These are phyloP conservation scores for Strobilomyces confusus DNA, from an alignment of 768 basidiomycete genomes.

Conservation along the genomic window DNA sequence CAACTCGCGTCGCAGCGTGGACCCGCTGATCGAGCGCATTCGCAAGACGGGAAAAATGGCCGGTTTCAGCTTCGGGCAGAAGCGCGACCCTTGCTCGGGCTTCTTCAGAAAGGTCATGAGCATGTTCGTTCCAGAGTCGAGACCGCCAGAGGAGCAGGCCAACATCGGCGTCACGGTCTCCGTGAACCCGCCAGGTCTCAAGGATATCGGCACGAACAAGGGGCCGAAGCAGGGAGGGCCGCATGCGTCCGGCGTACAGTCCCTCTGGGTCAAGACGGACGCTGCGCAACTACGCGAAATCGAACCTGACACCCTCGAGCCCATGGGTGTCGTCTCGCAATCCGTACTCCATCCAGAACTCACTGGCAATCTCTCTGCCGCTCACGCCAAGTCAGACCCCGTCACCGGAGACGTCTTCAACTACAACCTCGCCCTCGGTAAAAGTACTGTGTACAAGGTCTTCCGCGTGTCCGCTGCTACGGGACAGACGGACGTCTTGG, in stretches of 20 bases:
- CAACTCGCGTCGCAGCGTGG: constrained; percentile 30
- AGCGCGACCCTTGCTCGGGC: constrained; percentile 29
- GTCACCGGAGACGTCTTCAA: constrained; percentile 36
- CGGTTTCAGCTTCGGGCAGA: constrained; percentile 27
- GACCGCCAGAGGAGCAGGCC: not conserved
- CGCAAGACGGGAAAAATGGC: constrained; percentile 21
- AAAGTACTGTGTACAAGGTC: constrained; percentile 27
- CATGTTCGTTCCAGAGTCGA: constrained; percentile 24
- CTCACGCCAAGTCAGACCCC: constrained; percentile 37
- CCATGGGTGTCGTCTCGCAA: constrained; percentile 30
- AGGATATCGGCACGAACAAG: constrained; percentile 18
- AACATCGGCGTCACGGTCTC: constrained; percentile 30
- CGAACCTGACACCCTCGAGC: constrained; percentile 36
- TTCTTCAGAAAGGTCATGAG: constrained; percentile 31
- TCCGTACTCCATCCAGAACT: constrained; percentile 30
- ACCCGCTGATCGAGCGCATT: constrained; percentile 27
- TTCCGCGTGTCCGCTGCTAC: constrained; percentile 33
- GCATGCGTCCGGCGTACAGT: constrained; percentile 26
- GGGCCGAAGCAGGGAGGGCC: constrained; percentile 18
- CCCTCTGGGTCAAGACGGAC: constrained; percentile 34
- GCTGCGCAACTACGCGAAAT: constrained; percentile 27
- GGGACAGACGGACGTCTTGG: constrained; percentile 32
- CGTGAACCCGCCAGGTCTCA: constrained; percentile 27
- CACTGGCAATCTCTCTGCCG: constrained; percentile 31
- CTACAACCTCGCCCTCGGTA: constrained; percentile 31